Conservation (phyloP, 2,329 filamentous ascomycete species). For the Cladosporium sp. region DNA sequence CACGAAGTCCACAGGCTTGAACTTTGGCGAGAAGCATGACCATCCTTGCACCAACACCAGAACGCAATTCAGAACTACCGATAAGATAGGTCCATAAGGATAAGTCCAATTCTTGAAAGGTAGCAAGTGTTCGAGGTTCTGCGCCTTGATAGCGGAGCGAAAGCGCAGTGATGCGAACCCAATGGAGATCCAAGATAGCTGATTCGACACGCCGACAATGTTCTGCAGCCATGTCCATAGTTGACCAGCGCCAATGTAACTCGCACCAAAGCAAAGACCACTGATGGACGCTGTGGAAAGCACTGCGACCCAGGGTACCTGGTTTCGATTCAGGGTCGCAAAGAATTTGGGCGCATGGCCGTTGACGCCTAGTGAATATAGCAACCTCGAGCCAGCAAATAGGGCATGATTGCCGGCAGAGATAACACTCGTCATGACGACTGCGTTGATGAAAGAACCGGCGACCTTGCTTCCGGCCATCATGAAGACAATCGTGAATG, state of each 20-base stretch:
- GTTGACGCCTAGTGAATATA: conserved; percentile 52
- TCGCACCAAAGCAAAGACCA: conserved; percentile 55
- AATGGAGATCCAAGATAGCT: conserved; percentile 60
- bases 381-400: conserved; percentile 50
- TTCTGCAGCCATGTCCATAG: conserved; percentile 63
- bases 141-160: conserved; percentile 49
- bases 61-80: conserved; percentile 52
- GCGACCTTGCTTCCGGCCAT: conserved; percentile 50
- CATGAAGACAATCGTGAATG: conserved; percentile 58
- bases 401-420: conserved; percentile 55
- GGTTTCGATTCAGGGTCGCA: conserved; percentile 39
- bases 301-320: conserved; percentile 49
- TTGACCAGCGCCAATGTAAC: conserved; percentile 59
- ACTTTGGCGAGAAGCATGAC: conserved; percentile 55
- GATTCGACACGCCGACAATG: conserved; percentile 62
- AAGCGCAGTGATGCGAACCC: conserved; percentile 61
- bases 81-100: conserved; percentile 53
- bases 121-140: conserved; percentile 52
- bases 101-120: conserved; percentile 64
- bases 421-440: conserved; percentile 54
- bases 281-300: conserved; percentile 36
- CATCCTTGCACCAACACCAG: conserved; percentile 60
- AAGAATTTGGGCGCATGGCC: conserved; percentile 53
- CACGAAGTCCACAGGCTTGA: conserved; percentile 55
- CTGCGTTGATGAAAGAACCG: conserved; percentile 55